Percentiles rank a stretch among this genome's conserved stretches.
phyloP scores from a whole-genome alignment of 2,329 filamentous ascomycete species.

The Alternaria infectoria region DNA sequence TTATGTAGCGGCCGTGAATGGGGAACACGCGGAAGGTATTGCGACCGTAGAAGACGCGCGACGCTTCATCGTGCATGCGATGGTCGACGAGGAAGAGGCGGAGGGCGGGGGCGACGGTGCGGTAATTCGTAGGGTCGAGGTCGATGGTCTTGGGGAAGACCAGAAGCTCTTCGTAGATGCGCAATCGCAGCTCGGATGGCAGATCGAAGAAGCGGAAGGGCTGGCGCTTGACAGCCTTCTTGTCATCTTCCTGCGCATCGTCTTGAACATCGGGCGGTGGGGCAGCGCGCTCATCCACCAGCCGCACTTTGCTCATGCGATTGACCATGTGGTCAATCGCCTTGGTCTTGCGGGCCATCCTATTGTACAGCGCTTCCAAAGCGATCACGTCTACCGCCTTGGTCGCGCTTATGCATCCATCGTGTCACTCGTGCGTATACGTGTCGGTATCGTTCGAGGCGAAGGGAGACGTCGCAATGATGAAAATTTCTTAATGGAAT shows the following conservation, averaged over 20 bases:
- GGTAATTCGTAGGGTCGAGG: conserved; percentile 70
- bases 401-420: conserved; percentile 53
- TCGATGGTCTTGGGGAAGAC: conserved; percentile 65
- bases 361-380: conserved; percentile 25
- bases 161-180: conserved; percentile 56
- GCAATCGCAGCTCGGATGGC: conserved; percentile 60
- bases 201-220: conserved; percentile 61
- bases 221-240: conserved; percentile 10
- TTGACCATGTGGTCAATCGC: conserved; percentile 35
- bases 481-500: conserved; percentile 16
- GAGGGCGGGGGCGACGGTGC: conserved; percentile 63
- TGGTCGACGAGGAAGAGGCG: conserved; percentile 70
- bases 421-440: conserved; percentile 28
- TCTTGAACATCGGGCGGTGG: neutral
- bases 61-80: conserved; percentile 59
- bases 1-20: conserved; percentile 66
- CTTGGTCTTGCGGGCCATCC: conserved; percentile 31
- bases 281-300: conserved; percentile 17
- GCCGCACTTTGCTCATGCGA: conserved; percentile 32
- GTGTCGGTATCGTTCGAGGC: conserved; percentile 9
- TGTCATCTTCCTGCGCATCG: neutral
- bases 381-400: conserved; percentile 39
- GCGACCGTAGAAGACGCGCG: conserved; percentile 57
- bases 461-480: conserved; percentile 9
- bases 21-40: conserved; percentile 62